Conservation (phyloP, 2,329 filamentous ascomycete genomes). For the Simplicillium aogashimaense region DNA sequence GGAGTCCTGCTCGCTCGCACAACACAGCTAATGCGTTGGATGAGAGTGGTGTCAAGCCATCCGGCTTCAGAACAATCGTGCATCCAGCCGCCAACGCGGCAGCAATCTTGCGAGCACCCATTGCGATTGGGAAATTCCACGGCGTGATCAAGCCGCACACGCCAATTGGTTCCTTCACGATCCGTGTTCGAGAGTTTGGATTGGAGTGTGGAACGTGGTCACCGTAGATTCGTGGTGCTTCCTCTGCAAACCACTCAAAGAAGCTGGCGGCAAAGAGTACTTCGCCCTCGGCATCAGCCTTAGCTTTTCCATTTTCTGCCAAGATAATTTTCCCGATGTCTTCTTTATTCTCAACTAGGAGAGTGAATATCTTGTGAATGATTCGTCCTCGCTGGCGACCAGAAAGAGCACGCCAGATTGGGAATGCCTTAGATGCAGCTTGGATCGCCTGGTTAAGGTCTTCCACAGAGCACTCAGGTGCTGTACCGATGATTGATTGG, state of each 20-base stretch:
- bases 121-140: slow-evolving; percentile 54
- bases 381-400: slow-evolving; percentile 47
- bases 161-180: slow-evolving; percentile 8
- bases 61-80: too few species aligned
- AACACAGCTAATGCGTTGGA: too few species aligned
- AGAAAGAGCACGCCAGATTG: slow-evolving; percentile 43
- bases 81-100: slow-evolving; percentile 60
- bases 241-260: slow-evolving; percentile 50
- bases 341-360: slow-evolving; percentile 52
- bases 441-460: slow-evolving; percentile 6
- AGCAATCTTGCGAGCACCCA: slow-evolving; percentile 35
- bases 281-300: slow-evolving; percentile 46
- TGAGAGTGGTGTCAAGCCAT: too few species aligned
- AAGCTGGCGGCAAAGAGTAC: slow-evolving; percentile 44
- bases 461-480: too few species aligned
- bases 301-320: slow-evolving; percentile 59
- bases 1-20: too few species aligned
- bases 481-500: too few species aligned
- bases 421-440: slow-evolving; percentile 38
- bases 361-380: slow-evolving; percentile 50
- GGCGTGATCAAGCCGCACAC: slow-evolving; percentile 39
- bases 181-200: slow-evolving; percentile 36
- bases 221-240: slow-evolving; percentile 46
- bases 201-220: slow-evolving; percentile 47
- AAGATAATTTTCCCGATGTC: slow-evolving; percentile 57